A percentile compares a stretch with the other conserved stretches of the same genome.
These are phyloP conservation scores for Colletotrichum sidae DNA, from an alignment of 2,329 filamentous ascomycete species.

Conservation along the genomic window DNA sequence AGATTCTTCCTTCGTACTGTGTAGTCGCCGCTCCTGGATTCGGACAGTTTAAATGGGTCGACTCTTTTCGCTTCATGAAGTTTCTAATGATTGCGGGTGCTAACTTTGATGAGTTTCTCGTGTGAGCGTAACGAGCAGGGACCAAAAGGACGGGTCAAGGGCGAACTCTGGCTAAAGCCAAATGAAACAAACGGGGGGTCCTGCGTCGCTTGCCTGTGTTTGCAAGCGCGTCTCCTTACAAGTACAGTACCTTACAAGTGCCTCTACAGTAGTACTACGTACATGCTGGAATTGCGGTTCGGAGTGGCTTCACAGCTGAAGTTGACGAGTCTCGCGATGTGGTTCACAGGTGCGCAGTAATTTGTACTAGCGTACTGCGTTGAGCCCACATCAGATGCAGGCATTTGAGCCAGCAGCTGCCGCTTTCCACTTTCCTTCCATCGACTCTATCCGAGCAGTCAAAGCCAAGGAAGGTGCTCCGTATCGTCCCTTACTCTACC, in stretches of 20 bases:
- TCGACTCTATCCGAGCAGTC: too few relatives aligned
- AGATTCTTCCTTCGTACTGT: too few relatives aligned
- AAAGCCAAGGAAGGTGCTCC: too few relatives aligned
- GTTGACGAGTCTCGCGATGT: not conserved
- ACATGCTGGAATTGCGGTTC: not conserved
- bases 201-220: not conserved
- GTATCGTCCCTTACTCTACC: too few relatives aligned
- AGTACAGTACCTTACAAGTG: too few relatives aligned
- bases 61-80: conserved; percentile 3
- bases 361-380: not conserved
- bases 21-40: too few relatives aligned
- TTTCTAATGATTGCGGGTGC: conserved; percentile 14
- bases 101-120: conserved; percentile 28
- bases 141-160: conserved; percentile 9
- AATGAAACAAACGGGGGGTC: conserved; percentile 32
- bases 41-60: not conserved
- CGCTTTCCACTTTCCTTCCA: too few relatives aligned
- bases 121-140: conserved; percentile 22
- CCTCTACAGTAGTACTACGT: not conserved
- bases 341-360: not conserved
- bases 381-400: too few relatives aligned
- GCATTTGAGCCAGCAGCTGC: too few relatives aligned
- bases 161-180: conserved; percentile 16
- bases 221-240: too few relatives aligned
- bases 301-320: not conserved